Conservation (phyloP, 2,329 filamentous ascomycete genomes). For the Akanthomyces uredinophilus region DNA sequence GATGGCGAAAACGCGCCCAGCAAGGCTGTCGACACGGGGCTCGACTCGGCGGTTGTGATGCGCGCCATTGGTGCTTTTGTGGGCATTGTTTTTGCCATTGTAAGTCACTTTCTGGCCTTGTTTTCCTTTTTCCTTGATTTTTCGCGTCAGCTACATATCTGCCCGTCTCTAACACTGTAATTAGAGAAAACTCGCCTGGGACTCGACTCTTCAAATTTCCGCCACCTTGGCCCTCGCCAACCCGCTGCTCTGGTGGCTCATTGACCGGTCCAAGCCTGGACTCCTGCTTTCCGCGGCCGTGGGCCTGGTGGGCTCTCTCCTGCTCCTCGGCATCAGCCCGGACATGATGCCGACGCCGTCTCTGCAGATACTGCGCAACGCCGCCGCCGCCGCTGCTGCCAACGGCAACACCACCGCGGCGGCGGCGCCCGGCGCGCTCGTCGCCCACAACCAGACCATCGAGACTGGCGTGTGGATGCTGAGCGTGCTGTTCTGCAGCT, state of each 20-base stretch:
- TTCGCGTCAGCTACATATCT: no score
- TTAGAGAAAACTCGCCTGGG: constrained; percentile 85
- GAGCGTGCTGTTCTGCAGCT: constrained; percentile 90
- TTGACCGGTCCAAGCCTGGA: constrained; percentile 83
- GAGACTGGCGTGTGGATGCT: constrained; percentile 83
- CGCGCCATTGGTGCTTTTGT: constrained; percentile 57
- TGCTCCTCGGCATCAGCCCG: constrained; percentile 71
- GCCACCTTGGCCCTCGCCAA: constrained; percentile 85
- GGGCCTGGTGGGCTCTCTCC: constrained; percentile 65
- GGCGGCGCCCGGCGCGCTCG: constrained; percentile 48
- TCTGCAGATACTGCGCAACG: constrained; percentile 28
- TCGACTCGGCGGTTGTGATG: constrained; percentile 67
- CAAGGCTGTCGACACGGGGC: constrained; percentile 38
- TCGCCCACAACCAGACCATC: constrained; percentile 54
- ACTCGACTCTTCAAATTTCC: constrained; percentile 89
- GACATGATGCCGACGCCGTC: constrained; percentile 69
- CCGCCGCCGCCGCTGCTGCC: constrained; percentile 3
- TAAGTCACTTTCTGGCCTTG: constrained; percentile 41
- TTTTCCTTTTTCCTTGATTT: background rate
- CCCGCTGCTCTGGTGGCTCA: constrained; percentile 90
- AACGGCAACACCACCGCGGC: constrained; percentile 17
- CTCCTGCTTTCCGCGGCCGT: constrained; percentile 73
- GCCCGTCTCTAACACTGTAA: constrained; percentile 7
- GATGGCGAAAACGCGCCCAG: constrained; percentile 24
- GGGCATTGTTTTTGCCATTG: constrained; percentile 65